A percentile compares a stretch with the other conserved stretches of the same genome.
Conservation (phyloP, 305 asterid genomes). For the Rubia balearica region DNA sequence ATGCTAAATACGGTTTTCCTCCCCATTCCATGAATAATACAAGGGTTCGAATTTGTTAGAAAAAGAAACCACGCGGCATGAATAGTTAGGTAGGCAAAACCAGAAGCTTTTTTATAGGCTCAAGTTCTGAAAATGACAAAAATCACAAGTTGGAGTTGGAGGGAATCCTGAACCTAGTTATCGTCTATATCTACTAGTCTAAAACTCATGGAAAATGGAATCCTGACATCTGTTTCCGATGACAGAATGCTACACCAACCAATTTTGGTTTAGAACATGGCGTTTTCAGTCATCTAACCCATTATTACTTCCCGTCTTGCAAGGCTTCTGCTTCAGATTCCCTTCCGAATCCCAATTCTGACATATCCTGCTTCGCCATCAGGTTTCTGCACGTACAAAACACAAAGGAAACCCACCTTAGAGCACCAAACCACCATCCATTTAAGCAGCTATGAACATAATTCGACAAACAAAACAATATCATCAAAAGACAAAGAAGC, state of each 20-base stretch:
- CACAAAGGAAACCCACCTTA: not conserved
- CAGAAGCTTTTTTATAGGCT: not conserved
- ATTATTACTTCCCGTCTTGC: conserved; percentile 19
- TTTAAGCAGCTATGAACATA: not conserved
- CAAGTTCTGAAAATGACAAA: not conserved
- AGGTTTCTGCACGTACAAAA: conserved; percentile 67
- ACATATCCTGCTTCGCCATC: conserved; percentile 95
- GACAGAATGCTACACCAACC: not conserved
- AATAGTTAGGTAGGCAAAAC: too few relatives aligned
- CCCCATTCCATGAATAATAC: not conserved
- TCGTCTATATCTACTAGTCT: not conserved
- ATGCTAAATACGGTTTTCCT: not conserved
- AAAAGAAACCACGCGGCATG: too few relatives aligned
- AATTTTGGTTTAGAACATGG: not conserved
- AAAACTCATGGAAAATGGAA: not conserved
- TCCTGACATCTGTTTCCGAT: not conserved
- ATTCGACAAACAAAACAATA: not conserved
- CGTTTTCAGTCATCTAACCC: conserved; percentile 23
- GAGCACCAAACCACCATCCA: not conserved
- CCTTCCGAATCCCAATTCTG: conserved; percentile 72
- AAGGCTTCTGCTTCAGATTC: conserved; percentile 31
- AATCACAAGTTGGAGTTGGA: not conserved
- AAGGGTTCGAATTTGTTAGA: not conserved
- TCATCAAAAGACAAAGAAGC: not conserved
- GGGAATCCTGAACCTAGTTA: not conserved